Base-by-base conservation (phyloP, 306 rosid genomes). In the Carpinus viminea region DNA sequence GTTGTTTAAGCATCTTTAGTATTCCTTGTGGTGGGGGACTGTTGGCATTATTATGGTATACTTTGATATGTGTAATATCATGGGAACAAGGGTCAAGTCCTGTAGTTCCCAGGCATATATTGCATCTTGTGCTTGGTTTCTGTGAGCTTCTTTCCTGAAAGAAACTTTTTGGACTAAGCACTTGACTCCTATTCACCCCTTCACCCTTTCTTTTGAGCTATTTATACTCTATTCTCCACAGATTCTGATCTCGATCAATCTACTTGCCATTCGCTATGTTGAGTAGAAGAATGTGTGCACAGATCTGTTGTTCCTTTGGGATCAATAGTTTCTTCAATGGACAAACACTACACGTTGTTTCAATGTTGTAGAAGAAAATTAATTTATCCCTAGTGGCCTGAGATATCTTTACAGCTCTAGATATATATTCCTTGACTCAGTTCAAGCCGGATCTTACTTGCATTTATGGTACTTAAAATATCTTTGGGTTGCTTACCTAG, bases 1-100 rank as follows among this genome's bases (percentile, higher is more conserved):
- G 26, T 20, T 21, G 38, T 41, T 70, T 36, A 20, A 50, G 52
- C 79, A 75, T 52, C 55, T 52, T 70, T 45, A 60, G 64, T 15
- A 59, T 46, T 60, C 60, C 24, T 43, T 55, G 21, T 31, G 20
- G 5, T 26, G 64, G 75, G 38, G 26, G 20, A 31, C 3, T 15
- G 45, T 71, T 28, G 16, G 50, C 34, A 28, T 45, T 61, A 12
- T 31, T 12, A 13, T 41, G 15, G 11, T 47, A 38, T 2, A 45
- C 12, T n/a, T 60, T 61, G 41, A 24, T 26, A 17, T 13, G 6
- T 12, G 26, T 12, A 7, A 28, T 61, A 4, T 26, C 41, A 12
- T 15, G 8, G 12, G 17, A 61, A 26, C 8, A 61, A n/a, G n/a
- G n/a, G n/a, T n/a, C n/a, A n/a, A 11, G 31, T 13, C 26, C 26